Conservation (phyloP, 352 stramenopile genomes). For the Pelagophyceae sp. region DNA sequence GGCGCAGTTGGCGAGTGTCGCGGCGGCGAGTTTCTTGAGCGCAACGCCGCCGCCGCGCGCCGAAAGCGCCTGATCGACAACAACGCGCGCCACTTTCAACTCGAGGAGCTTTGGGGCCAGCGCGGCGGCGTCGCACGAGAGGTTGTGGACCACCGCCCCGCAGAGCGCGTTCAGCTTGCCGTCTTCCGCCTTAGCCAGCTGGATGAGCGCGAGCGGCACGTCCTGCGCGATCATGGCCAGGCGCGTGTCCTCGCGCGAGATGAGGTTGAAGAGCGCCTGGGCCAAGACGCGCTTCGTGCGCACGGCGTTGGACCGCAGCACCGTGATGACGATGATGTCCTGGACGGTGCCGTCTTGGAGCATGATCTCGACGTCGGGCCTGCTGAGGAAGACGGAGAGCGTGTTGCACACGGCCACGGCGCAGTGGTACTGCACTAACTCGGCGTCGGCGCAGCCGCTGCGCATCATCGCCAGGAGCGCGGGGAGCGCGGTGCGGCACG, state of each 20-base stretch:
- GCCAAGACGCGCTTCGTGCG: conserved; percentile 37
- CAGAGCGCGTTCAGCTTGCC: conserved; percentile 35
- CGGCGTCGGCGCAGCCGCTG: conserved; percentile 34
- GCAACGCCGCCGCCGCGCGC: conserved; percentile 30
- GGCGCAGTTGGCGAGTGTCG: conserved; percentile 31
- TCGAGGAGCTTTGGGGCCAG: conserved; percentile 33
- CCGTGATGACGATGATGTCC: conserved; percentile 44
- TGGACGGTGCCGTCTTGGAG: conserved; percentile 28
- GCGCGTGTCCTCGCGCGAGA: conserved; percentile 38
- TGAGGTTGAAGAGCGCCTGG: conserved; percentile 39
- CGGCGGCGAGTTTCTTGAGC: conserved; percentile 34
- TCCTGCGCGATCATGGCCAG: conserved; percentile 32
- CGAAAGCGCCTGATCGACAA: conserved; percentile 36
- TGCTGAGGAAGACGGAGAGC: conserved; percentile 33
- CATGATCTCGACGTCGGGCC: conserved; percentile 26
- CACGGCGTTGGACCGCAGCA: conserved; percentile 40
- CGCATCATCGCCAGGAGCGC: conserved; percentile 39
- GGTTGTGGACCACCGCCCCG: conserved; percentile 35
- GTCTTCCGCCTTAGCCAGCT: conserved; percentile 32
- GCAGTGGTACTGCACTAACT: conserved; percentile 36
- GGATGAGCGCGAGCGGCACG: conserved; percentile 36
- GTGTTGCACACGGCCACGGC: conserved; percentile 41
- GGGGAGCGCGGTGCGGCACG: conserved; percentile 27
- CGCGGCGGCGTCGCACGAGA: conserved; percentile 34
- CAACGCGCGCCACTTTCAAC: conserved; percentile 35